Evolutionary conservation across 352 stramenopile genomes (phyloP), one percentile per base, ranked within the genome.

Genomic region (Aphanomyces invadans): DNA sequence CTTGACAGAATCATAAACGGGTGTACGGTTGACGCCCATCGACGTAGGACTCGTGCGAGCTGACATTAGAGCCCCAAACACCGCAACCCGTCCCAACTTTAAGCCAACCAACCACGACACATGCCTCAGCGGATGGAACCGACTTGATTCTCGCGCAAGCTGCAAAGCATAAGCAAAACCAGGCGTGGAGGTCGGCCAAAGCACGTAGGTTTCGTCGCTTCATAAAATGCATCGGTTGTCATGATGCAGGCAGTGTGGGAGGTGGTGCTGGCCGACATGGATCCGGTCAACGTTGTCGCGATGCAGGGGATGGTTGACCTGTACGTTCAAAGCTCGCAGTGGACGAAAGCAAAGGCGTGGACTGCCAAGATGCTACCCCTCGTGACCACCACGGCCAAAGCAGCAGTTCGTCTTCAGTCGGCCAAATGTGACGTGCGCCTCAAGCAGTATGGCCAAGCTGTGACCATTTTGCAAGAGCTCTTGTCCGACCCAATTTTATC

Each of bases 31-130:
- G 38, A 25, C 45, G n/a, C n/a, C 48, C 49, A 57, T 28, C 5
- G 25, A 26, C 33, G 38, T 67, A 67, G 60, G 49, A 67, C 17
- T 23, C 60, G 23, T 67, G 60, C 33, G 60, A 67, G 46, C 36
- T 66, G 2, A 21, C 2, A 31, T n/a, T 54, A 23, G 26, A 29
- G 17, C 25, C n/a, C 4, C 10, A 12, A n/a, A 4, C 38, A 60
- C 32, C 19, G 32, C 29, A 48, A 60, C 12, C 52, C 0, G 26
- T 29, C 31, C 19, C 26, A 28, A 33, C 28, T 17, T 62, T n/a
- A n/a, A n/a, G n/a, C n/a, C n/a, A n/a, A n/a, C 36, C 36, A 42
- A 42, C 36, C 36, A 42, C 36, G 36, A n/a, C n/a, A n/a, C n/a
- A n/a, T n/a, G n/a, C n/a, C n/a, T n/a, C n/a, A n/a, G n/a, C 29